phyloP scores from a whole-genome alignment of 192 early-diverging fungal genomes.

The Mortierella antarctica region DNA sequence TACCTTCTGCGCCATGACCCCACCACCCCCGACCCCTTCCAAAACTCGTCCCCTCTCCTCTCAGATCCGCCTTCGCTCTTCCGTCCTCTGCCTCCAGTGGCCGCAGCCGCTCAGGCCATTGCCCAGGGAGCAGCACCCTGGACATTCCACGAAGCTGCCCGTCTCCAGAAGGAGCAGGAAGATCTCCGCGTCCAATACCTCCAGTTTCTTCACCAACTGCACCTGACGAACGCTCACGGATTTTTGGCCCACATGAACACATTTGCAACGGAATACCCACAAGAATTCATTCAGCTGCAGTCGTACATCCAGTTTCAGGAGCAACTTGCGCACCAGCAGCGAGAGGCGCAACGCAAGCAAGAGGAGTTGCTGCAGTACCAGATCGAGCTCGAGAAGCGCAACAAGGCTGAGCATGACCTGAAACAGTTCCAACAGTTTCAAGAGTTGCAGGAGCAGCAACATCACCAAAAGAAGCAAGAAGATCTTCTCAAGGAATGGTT shows the following conservation, averaged over 20 bases:
- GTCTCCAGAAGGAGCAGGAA: conserved; percentile 48
- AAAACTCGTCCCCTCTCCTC: conserved; percentile 43
- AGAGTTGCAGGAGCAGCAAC: conserved; percentile 18
- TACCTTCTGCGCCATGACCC: conserved; percentile 41
- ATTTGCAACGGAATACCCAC: conserved; percentile 38
- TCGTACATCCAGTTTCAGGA: conserved; percentile 45
- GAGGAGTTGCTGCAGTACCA: conserved; percentile 36
- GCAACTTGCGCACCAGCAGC: conserved; percentile 20
- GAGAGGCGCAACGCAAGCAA: conserved; percentile 18
- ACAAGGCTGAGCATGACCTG: conserved; percentile 40
- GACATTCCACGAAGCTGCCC: conserved; percentile 39
- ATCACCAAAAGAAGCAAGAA: conserved; percentile 22
- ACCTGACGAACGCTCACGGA: conserved; percentile 34
- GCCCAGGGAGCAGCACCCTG: conserved; percentile 43
- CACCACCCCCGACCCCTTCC: conserved; percentile 38
- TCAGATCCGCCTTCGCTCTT: conserved; percentile 48
- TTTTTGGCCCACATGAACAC: conserved; percentile 48
- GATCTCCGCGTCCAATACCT: conserved; percentile 42
- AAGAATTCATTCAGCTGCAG: conserved; percentile 46
- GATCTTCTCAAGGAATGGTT: conserved; percentile 36
- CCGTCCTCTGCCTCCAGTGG: conserved; percentile 40
- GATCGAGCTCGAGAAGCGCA: conserved; percentile 38
- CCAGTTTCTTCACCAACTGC: conserved; percentile 40
- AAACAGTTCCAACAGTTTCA: conserved; percentile 42
- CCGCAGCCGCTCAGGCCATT: conserved; percentile 42